Evolutionary conservation across 495 filamentous ascomycete genomes (phyloP).

Genomic region (Penicillium malachiteum): DNA sequence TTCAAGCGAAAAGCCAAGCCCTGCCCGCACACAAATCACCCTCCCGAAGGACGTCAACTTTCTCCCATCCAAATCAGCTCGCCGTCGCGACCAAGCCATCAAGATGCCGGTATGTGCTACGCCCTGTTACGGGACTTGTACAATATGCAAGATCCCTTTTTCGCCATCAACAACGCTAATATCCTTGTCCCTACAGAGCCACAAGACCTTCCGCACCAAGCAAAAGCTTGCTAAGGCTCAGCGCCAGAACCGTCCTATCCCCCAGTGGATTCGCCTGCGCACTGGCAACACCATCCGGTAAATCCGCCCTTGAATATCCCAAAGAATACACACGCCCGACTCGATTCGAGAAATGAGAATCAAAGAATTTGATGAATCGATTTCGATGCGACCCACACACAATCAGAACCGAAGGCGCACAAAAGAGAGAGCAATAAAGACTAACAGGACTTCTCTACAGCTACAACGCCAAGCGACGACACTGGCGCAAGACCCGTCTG

Average conservation of each 20-base stretch:
- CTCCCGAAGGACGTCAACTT: slow-evolving; percentile 41
- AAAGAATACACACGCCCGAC: background rate
- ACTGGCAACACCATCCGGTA: slow-evolving; percentile 99
- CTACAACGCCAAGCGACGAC: slow-evolving; percentile 99
- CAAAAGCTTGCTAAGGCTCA: slow-evolving; percentile 99
- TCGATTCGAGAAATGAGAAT: background rate
- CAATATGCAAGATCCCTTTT: background rate
- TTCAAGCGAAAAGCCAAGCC: slow-evolving; percentile 44
- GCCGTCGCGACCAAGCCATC: slow-evolving; percentile 57
- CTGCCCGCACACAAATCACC: slow-evolving; percentile 46
- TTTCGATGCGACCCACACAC: slow-evolving; percentile 1
- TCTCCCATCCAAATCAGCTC: slow-evolving; percentile 44
- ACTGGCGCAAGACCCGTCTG: slow-evolving; percentile 99
- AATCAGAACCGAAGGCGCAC: slow-evolving; percentile 2
- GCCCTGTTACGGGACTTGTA: background rate
- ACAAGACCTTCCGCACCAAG: slow-evolving; percentile 99
- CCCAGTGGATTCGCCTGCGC: slow-evolving; percentile 98
- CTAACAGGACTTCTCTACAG: slow-evolving; percentile 46
- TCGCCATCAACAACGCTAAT: slow-evolving; percentile 10
- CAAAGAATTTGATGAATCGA: background rate
- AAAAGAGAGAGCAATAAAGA: background rate
- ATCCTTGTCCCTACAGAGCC: slow-evolving; percentile 60
- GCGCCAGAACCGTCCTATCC: slow-evolving; percentile 99
- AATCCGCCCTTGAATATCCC: slow-evolving; percentile 30
- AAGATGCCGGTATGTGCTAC: slow-evolving; percentile 76